Evolutionary conservation across 2,329 filamentous ascomycete genomes (phyloP).

Genomic region (Stemphylium beticola): DNA sequence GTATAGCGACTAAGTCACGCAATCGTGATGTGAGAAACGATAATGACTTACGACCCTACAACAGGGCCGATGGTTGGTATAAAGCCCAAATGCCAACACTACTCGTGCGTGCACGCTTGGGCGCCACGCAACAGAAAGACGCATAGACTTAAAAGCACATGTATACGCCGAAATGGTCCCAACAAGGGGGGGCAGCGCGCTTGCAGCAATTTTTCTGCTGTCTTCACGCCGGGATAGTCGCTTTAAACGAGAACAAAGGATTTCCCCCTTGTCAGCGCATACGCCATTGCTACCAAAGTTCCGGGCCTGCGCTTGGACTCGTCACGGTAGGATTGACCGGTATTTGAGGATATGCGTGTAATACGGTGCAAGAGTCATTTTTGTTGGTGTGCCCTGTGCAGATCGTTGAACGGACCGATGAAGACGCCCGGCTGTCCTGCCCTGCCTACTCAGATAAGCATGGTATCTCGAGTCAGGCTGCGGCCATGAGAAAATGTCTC

Average conservation of each 20-base stretch:
- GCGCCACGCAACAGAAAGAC: neutral
- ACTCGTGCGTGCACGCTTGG: slow-evolving; percentile 1
- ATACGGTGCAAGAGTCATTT: slow-evolving; percentile 11
- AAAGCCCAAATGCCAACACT: neutral
- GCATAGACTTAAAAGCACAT: slow-evolving; percentile 1
- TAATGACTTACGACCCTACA: neutral
- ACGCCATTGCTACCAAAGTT: neutral
- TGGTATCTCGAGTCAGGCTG: neutral
- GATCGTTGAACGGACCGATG: slow-evolving; percentile 10
- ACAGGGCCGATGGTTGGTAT: neutral
- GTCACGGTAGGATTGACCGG: slow-evolving; percentile 1
- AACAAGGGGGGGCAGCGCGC: neutral
- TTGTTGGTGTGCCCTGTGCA: slow-evolving; percentile 19
- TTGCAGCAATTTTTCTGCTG: neutral
- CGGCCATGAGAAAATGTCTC: neutral
- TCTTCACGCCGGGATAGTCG: neutral
- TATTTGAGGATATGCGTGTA: slow-evolving; percentile 10
- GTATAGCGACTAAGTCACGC: neutral
- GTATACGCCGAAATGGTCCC: neutral
- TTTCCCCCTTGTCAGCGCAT: neutral
- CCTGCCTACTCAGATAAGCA: neutral
- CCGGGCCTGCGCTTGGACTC: neutral
- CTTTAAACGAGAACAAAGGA: neutral
- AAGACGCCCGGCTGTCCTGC: neutral
- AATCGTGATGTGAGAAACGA: neutral